Conservation (phyloP, 2,329 filamentous ascomycete genomes). For the Pseudohalonectria lignicola region DNA sequence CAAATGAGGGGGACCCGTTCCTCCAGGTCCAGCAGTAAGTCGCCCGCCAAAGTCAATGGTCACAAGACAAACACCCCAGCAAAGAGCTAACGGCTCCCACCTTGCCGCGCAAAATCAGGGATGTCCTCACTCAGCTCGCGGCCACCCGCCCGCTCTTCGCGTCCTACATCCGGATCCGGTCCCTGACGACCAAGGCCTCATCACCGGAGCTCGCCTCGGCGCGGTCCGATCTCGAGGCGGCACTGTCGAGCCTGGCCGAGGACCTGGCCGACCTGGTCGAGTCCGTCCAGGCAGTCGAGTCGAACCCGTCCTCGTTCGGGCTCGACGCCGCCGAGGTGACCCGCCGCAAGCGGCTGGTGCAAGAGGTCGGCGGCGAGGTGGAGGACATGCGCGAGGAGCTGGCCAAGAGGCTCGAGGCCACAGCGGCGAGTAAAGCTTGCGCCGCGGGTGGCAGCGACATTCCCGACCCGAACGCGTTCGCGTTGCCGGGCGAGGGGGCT, state of each 20-base stretch:
- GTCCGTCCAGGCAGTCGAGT: conserved; percentile 78
- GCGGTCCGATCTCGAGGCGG: conserved; percentile 53
- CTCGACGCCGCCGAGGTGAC: conserved; percentile 73
- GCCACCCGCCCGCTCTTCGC: conserved; percentile 79
- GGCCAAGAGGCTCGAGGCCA: conserved; percentile 40
- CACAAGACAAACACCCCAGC: conserved; percentile 2
- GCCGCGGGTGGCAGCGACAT: conserved; percentile 24
- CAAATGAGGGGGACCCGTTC: conserved; percentile 58
- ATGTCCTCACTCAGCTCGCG: conserved; percentile 76
- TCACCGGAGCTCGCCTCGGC: conserved; percentile 82
- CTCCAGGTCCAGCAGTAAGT: conserved; percentile 60
- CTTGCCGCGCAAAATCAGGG: conserved; percentile 38
- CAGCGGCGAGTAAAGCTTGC: conserved; percentile 10
- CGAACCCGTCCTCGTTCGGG: conserved; percentile 77
- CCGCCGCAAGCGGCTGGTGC: conserved; percentile 69
- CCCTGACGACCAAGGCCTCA: conserved; percentile 57
- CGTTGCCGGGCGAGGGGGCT: conserved; percentile 41
- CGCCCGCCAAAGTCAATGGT: background rate
- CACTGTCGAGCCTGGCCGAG: conserved; percentile 60
- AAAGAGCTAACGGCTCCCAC: conserved; percentile 3
- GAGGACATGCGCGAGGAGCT: conserved; percentile 84
- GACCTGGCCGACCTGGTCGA: conserved; percentile 84
- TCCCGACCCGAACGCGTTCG: conserved; percentile 43
- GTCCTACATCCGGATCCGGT: conserved; percentile 92
- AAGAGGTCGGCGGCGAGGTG: conserved; percentile 81